A percentile compares a stretch with the other conserved stretches of the same genome.
phyloP scores from a whole-genome alignment of 768 basidiomycete genomes.

The Suillus occidentalis region DNA sequence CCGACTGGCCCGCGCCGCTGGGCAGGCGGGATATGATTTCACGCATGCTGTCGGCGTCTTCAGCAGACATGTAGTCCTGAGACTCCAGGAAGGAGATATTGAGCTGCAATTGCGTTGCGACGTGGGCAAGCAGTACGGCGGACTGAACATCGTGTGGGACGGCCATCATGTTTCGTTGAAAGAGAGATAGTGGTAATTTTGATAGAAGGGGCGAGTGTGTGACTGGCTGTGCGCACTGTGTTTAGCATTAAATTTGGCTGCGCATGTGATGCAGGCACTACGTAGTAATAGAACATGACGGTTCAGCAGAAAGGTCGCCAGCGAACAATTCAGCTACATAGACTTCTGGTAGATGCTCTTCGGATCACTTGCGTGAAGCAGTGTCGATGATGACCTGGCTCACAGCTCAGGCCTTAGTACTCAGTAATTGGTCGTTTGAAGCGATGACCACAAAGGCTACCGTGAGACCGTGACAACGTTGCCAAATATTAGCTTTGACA shows the following conservation, averaged over 20 bases:
- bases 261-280: not conserved
- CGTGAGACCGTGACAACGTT: too few species aligned
- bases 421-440: not conserved
- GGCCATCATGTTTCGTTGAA: slow-evolving; percentile 20
- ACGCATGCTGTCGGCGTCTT: slow-evolving; percentile 43
- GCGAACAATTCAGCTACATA: not conserved
- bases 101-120: slow-evolving; percentile 55
- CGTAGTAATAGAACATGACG: not conserved
- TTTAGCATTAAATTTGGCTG: not conserved
- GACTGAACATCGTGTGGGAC: slow-evolving; percentile 25
- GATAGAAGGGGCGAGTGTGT: not conserved
- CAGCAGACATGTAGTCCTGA: slow-evolving; percentile 51
- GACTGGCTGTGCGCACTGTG: not conserved
- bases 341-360: not conserved
- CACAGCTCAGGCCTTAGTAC: not conserved
- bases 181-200: not conserved
- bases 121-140: slow-evolving; percentile 55
- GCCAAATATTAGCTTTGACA: too few species aligned
- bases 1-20: slow-evolving; percentile 20
- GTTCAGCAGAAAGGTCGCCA: not conserved
- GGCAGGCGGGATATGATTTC: slow-evolving; percentile 49
- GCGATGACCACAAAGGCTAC: not conserved
- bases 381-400: not conserved
- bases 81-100: slow-evolving; percentile 58
- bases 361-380: not conserved